phyloP scores from a whole-genome alignment of 2,329 filamentous ascomycete species.

The Septoria linicola region DNA sequence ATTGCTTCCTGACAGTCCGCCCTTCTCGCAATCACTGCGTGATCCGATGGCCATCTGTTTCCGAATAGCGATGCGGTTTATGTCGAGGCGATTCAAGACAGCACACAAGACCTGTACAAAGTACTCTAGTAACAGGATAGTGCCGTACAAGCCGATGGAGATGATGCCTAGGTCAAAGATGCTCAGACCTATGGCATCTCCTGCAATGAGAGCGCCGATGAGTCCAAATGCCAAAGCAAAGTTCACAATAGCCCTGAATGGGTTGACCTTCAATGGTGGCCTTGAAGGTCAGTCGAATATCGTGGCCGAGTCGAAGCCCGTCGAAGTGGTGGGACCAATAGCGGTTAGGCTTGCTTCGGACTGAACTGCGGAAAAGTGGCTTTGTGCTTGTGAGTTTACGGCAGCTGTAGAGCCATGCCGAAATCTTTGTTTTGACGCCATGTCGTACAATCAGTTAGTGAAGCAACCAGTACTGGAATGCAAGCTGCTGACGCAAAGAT shows the following conservation, averaged over 20 bases:
- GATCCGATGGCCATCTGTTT: neutral
- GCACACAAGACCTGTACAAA: conserved; percentile 3
- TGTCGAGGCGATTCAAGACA: conserved; percentile 3
- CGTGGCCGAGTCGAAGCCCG: neutral
- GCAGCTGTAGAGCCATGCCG: too few species aligned
- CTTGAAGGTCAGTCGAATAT: conserved; percentile 6
- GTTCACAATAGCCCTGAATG: conserved; percentile 3
- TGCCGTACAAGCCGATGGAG: conserved; percentile 11
- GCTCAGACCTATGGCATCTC: conserved; percentile 4
- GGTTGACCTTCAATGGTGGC: neutral
- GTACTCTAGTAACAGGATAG: conserved; percentile 5
- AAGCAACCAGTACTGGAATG: too few species aligned
- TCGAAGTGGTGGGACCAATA: too few species aligned
- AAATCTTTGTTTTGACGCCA: too few species aligned
- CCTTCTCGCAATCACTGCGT: conserved; percentile 4
- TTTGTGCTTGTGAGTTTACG: too few species aligned
- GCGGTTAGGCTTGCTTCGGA: too few species aligned
- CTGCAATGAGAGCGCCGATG: conserved; percentile 9
- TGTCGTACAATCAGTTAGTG: too few species aligned
- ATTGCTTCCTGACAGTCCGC: neutral
- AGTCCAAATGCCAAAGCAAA: conserved; percentile 1
- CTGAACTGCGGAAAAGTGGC: too few species aligned
- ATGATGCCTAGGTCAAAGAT: conserved; percentile 11
- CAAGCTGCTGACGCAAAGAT: too few species aligned
- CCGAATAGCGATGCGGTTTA: conserved; percentile 4